These are phyloP conservation scores for Monilinia fructigena DNA, from an alignment of 2,329 filamentous ascomycete genomes.

Conservation along the genomic window DNA sequence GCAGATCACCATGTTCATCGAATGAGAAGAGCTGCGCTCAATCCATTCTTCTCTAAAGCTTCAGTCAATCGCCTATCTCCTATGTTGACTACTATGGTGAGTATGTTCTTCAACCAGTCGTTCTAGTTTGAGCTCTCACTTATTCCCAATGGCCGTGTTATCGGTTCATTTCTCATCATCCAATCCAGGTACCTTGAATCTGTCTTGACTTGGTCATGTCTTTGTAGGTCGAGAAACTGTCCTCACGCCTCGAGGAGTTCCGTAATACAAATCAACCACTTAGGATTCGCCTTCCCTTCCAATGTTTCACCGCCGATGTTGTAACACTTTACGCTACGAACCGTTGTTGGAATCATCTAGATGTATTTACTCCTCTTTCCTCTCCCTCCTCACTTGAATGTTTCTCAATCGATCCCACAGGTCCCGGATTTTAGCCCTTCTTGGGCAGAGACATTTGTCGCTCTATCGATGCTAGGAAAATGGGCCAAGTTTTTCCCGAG, in stretches of 20 bases:
- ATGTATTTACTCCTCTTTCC: not conserved
- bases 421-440: slow-evolving; percentile 29
- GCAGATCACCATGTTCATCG: slow-evolving; percentile 33
- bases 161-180: too few relatives aligned
- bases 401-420: not conserved
- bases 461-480: not conserved
- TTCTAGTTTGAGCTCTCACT: not conserved
- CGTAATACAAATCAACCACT: slow-evolving; percentile 25
- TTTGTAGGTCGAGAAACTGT: slow-evolving; percentile 28
- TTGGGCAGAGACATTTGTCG: slow-evolving; percentile 22
- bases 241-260: slow-evolving; percentile 29
- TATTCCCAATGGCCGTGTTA: not conserved
- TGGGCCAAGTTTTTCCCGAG: slow-evolving; percentile 9
- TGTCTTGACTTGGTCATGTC: not conserved
- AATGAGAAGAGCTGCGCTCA: slow-evolving; percentile 30
- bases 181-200: not conserved
- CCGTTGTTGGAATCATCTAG: slow-evolving; percentile 13
- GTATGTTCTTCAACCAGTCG: not conserved
- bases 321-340: slow-evolving; percentile 20
- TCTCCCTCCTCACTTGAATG: not conserved
- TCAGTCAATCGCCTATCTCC: slow-evolving; percentile 30
- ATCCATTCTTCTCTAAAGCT: slow-evolving; percentile 34
- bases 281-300: slow-evolving; percentile 27
- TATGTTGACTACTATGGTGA: slow-evolving; percentile 27
- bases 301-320: slow-evolving; percentile 35